These are phyloP conservation scores for Pyrenochaeta sp. DNA, from an alignment of 2,329 filamentous ascomycete species.

Conservation along the genomic window DNA sequence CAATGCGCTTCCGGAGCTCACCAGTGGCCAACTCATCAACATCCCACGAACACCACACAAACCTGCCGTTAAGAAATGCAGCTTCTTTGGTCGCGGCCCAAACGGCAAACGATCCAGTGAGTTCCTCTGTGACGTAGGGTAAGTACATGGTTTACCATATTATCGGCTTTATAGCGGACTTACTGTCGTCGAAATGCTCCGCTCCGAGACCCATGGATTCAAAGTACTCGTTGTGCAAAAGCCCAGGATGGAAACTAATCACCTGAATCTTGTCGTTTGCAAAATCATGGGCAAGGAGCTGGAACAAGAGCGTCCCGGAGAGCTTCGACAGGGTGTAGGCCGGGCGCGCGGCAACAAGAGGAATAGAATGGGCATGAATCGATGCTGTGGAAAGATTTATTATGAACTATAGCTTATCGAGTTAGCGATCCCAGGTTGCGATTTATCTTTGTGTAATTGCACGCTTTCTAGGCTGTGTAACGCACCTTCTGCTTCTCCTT, in stretches of 20 bases:
- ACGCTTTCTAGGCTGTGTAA: too few species aligned
- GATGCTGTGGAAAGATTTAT: slow-evolving; percentile 12
- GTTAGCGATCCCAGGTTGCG: neutral
- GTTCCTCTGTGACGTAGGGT: slow-evolving; percentile 3
- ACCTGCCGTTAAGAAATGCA: slow-evolving; percentile 49
- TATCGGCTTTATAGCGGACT: too few species aligned
- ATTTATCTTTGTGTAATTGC: neutral
- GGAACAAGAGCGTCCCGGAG: slow-evolving; percentile 7
- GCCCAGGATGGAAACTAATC: slow-evolving; percentile 11
- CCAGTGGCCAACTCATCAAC: slow-evolving; percentile 47
- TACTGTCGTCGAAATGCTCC: slow-evolving; percentile 1
- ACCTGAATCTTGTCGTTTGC: slow-evolving; percentile 12
- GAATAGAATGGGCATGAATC: slow-evolving; percentile 6
- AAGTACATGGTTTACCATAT: too few species aligned
- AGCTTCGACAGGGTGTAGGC: slow-evolving; percentile 11
- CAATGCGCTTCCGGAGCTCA: slow-evolving; percentile 7
- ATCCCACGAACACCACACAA: slow-evolving; percentile 52
- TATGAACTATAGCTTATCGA: slow-evolving; percentile 5
- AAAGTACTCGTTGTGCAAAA: slow-evolving; percentile 1
- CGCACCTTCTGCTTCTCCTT: slow-evolving; percentile 10
- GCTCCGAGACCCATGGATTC: neutral
- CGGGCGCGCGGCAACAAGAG: neutral
- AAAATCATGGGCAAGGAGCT: slow-evolving; percentile 6
- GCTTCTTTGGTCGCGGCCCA: slow-evolving; percentile 52
- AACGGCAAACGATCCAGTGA: slow-evolving; percentile 39